Conservation (phyloP, 805 yeast genomes). For the Candida ortonii region DNA sequence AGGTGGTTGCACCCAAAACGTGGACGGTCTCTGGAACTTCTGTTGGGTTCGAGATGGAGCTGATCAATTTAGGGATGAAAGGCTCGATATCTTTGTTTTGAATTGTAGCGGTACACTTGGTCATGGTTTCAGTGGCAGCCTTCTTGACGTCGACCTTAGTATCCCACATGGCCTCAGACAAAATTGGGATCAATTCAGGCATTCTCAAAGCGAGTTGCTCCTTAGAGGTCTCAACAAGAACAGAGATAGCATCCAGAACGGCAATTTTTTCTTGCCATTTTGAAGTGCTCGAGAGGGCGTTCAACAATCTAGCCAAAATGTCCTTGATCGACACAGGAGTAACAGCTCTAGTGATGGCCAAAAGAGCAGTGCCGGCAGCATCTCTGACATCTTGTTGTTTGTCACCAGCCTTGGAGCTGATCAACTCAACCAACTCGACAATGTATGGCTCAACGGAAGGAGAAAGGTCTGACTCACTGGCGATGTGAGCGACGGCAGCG, state of each 20-base stretch:
- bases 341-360: conserved; percentile 73
- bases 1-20: conserved; percentile 98
- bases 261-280: conserved; percentile 99
- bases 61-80: conserved; percentile 96
- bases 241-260: conserved; percentile 77
- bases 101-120: conserved; percentile 94
- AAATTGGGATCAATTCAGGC: conserved; percentile 98
- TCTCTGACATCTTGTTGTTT: conserved; percentile 74
- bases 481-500: conserved; percentile 80
- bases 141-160: conserved; percentile 97
- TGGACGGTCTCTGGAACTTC: conserved; percentile 99
- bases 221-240: conserved; percentile 91
- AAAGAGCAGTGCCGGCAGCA: conserved; percentile 72
- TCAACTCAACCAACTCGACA: conserved; percentile 68
- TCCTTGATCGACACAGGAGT: conserved; percentile 94
- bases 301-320: conserved; percentile 75
- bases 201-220: conserved; percentile 96
- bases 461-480: conserved; percentile 70
- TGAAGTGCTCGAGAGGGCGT: conserved; percentile 64
- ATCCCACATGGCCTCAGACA: conserved; percentile 99
- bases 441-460: conserved; percentile 96
- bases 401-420: conserved; percentile 84
- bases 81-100: conserved; percentile 99
- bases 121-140: conserved; percentile 93
- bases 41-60: conserved; percentile 94